Evolutionary conservation across 2,329 filamentous ascomycete species (phyloP).

Genomic region (Ceratocystis destructans): DNA sequence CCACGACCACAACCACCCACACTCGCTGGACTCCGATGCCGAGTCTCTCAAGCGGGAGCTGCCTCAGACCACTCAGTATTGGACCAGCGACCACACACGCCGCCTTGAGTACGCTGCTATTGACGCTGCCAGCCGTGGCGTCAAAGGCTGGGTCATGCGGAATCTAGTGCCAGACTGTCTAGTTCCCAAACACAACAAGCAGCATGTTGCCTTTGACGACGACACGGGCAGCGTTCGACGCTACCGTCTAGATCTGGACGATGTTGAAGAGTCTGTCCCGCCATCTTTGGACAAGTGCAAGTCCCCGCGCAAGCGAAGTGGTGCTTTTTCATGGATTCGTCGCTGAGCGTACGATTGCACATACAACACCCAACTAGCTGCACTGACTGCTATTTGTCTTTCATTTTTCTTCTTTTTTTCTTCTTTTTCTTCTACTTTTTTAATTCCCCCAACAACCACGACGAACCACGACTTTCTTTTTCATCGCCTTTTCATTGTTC

Average conservation of each 20-base stretch:
- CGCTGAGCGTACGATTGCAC: constrained; percentile 6
- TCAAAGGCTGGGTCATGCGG: constrained; percentile 46
- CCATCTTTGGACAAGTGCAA: not conserved
- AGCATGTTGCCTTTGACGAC: constrained; percentile 44
- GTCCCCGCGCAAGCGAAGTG: constrained; percentile 9
- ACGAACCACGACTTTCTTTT: constrained; percentile 8
- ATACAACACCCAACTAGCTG: not conserved
- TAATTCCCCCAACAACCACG: not conserved
- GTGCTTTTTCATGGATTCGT: constrained; percentile 11
- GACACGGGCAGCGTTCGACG: constrained; percentile 49
- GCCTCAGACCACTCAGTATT: constrained; percentile 50
- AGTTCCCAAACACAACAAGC: constrained; percentile 34
- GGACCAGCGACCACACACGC: constrained; percentile 50
- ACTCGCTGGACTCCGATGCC: constrained; percentile 20
- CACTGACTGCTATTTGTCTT: not conserved
- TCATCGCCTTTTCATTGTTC: not conserved
- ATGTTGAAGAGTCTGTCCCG: constrained; percentile 25
- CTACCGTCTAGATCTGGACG: constrained; percentile 46
- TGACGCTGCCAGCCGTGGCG: constrained; percentile 45
- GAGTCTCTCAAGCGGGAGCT: constrained; percentile 30
- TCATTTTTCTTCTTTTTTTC: not conserved
- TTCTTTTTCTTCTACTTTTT: not conserved
- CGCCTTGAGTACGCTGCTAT: constrained; percentile 53
- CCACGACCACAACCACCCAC: not conserved
- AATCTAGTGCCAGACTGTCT: constrained; percentile 49